phyloP scores from a whole-genome alignment of 1,284 basidiomycete species.

The Moesziomyces sp. region DNA sequence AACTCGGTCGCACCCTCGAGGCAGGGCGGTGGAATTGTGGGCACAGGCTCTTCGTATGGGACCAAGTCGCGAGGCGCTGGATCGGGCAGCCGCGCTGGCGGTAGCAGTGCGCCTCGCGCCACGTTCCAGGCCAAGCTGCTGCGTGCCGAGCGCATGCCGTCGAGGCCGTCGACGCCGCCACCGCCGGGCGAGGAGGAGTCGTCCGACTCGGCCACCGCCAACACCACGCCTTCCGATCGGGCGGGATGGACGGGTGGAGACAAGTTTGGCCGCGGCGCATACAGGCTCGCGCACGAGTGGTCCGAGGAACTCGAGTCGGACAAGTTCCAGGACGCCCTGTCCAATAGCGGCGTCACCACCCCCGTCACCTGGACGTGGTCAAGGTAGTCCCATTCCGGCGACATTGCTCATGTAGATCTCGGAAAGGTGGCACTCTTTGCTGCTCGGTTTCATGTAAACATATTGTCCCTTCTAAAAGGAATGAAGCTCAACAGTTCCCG shows the following conservation, averaged over 20 bases:
- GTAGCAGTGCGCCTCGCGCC: slow-evolving; percentile 36
- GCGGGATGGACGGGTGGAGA: slow-evolving; percentile 50
- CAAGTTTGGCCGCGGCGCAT: slow-evolving; percentile 39
- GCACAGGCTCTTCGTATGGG: slow-evolving; percentile 34
- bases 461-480: no score
- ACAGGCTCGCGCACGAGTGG: slow-evolving; percentile 43
- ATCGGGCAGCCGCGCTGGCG: slow-evolving; percentile 22
- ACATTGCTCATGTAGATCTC: background rate
- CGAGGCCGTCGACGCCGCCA: slow-evolving; percentile 33
- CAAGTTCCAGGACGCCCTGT: slow-evolving; percentile 43
- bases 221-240: slow-evolving; percentile 37
- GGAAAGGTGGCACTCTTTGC: background rate
- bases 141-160: slow-evolving; percentile 47
- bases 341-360: slow-evolving; percentile 43
- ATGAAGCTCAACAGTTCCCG: no score
- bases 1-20: slow-evolving; percentile 43
- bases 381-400: slow-evolving; percentile 9
- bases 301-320: slow-evolving; percentile 37
- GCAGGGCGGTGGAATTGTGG: slow-evolving; percentile 43
- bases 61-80: slow-evolving; percentile 25
- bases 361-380: slow-evolving; percentile 52
- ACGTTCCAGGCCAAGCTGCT: slow-evolving; percentile 45
- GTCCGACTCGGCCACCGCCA: slow-evolving; percentile 28
- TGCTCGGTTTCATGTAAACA: no score
- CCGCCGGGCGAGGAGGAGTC: slow-evolving; percentile 27